phyloP scores from a whole-genome alignment of 805 yeast species.

The Candida parachauliodes region DNA sequence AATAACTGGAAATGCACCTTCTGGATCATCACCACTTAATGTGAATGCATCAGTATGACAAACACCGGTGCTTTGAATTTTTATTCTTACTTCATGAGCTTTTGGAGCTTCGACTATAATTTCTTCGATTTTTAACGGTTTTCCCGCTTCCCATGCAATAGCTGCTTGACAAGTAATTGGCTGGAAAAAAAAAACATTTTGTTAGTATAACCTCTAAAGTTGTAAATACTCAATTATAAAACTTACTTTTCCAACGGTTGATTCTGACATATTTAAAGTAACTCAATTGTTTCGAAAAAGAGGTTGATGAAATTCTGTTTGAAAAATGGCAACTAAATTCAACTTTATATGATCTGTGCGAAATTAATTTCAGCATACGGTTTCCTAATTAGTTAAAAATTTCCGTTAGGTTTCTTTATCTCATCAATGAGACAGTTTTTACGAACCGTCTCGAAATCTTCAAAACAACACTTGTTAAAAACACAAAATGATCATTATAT shows the following conservation, averaged over 20 bases:
- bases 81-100: conserved; percentile 96
- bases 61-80: conserved; percentile 84
- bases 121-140: conserved; percentile 78
- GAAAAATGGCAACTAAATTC: background rate
- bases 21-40: conserved; percentile 90
- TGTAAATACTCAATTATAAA: background rate
- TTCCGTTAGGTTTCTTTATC: too few species aligned
- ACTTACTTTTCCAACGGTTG: conserved; percentile 20
- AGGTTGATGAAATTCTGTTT: too few species aligned
- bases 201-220: conserved; percentile 8
- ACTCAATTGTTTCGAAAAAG: too few species aligned
- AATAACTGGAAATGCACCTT: conserved; percentile 90
- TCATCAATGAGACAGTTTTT: too few species aligned
- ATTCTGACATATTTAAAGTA: conserved; percentile 9
- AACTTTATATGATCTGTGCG: conserved; percentile 1
- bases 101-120: conserved; percentile 90
- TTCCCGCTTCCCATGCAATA: conserved; percentile 94
- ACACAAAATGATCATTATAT: conserved; percentile 4
- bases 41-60: conserved; percentile 99
- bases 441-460: conserved; percentile 8
- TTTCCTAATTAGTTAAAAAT: conserved; percentile 2
- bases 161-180: conserved; percentile 91
- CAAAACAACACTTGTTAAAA: conserved; percentile 5
- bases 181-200: conserved; percentile 16
- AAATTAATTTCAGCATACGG: background rate